These are phyloP conservation scores for Chlamydomonas sphaeroides DNA, from an alignment of 139 green algal genomes.

Conservation along the genomic window DNA sequence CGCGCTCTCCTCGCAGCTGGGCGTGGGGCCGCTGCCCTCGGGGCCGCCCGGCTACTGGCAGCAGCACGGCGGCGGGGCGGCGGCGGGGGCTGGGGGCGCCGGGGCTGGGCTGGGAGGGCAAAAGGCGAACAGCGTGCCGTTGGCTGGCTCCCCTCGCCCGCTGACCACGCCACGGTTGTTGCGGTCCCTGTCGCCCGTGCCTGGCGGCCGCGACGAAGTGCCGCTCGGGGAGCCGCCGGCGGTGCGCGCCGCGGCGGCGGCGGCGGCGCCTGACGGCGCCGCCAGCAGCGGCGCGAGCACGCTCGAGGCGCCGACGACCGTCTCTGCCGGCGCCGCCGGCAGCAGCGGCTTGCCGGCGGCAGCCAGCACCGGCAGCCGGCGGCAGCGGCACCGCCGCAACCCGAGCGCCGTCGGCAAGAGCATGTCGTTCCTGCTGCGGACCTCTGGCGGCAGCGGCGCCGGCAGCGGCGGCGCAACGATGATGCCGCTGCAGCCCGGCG, in stretches of 20 bases:
- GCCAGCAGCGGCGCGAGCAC: too few relatives aligned
- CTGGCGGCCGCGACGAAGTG: not conserved
- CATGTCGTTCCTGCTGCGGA: constrained; percentile 28
- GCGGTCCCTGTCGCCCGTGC: constrained; percentile 18
- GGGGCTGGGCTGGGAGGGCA: too few relatives aligned
- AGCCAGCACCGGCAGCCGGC: not conserved
- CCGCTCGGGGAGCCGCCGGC: too few relatives aligned
- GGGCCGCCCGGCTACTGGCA: too few relatives aligned
- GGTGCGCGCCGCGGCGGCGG: too few relatives aligned
- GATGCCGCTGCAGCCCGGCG: not conserved
- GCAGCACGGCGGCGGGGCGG: too few relatives aligned
- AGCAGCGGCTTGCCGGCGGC: not conserved
- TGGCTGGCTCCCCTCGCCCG: too few relatives aligned
- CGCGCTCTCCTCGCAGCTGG: not conserved
- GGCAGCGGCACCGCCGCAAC: not conserved
- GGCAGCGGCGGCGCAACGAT: not conserved
- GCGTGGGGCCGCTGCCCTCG: too few relatives aligned
- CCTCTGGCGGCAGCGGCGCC: not conserved
- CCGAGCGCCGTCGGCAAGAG: not conserved
- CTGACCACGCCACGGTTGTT: not conserved
- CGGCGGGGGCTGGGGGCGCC: too few relatives aligned
- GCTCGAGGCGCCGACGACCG: too few relatives aligned
- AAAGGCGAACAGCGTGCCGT: too few relatives aligned
- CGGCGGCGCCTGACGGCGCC: too few relatives aligned
- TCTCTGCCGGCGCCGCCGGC: not conserved